Evolutionary conservation across 179 eudicot genomes (phyloP).

Genomic region (Amaranthus tricolor): DNA sequence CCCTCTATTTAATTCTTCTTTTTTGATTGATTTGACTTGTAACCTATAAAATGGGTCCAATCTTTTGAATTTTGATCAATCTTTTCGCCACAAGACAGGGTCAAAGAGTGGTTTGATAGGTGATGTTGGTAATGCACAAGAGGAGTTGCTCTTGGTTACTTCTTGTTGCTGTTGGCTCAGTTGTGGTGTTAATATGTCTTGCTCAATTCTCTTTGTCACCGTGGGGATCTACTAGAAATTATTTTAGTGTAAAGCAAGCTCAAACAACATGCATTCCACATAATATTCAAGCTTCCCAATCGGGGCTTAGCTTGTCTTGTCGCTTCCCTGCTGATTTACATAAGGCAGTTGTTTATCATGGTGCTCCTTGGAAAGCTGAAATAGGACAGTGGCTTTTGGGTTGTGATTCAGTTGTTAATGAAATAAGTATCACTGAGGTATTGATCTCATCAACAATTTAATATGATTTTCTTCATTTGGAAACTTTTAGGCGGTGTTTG

Average conservation of each 20-base stretch:
- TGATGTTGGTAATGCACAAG: conserved; percentile 50
- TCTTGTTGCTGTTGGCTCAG: conserved; percentile 48
- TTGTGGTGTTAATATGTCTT: conserved; percentile 47
- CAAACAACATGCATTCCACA: conserved; percentile 36
- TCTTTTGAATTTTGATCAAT: no score
- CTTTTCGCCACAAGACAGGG: no score
- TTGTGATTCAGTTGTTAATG: conserved; percentile 51
- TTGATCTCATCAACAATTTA: conserved; percentile 5
- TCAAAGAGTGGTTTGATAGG: conserved; percentile 21
- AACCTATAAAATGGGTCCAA: no score
- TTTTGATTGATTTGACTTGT: no score
- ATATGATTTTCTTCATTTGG: neutral
- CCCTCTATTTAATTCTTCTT: no score
- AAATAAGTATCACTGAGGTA: conserved; percentile 74
- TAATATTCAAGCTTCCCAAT: conserved; percentile 10
- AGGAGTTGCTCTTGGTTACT: conserved; percentile 68
- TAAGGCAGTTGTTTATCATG: conserved; percentile 66
- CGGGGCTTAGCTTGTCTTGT: conserved; percentile 28
- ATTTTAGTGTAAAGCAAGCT: conserved; percentile 42
- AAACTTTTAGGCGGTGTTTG: neutral
- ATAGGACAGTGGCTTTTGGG: conserved; percentile 88
- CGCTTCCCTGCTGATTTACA: conserved; percentile 66
- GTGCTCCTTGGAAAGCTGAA: conserved; percentile 91
- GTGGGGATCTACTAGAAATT: conserved; percentile 45
- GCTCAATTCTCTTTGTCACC: conserved; percentile 60